phyloP scores from a whole-genome alignment of 2,329 filamentous ascomycete species.

The Myriosclerotinia duriaeana region DNA sequence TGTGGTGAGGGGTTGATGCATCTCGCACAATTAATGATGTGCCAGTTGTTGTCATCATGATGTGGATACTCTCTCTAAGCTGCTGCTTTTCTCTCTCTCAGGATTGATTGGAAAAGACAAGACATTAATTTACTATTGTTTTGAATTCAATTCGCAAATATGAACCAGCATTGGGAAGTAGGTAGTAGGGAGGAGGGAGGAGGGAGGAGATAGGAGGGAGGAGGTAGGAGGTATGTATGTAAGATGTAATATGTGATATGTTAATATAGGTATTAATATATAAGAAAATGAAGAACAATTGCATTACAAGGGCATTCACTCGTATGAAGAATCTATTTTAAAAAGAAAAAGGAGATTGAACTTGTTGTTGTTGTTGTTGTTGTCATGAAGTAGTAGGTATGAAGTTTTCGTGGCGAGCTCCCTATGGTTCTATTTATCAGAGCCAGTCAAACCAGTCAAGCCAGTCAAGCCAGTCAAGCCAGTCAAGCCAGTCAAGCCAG shows the following conservation, averaged over 20 bases:
- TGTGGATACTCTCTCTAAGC: constrained; percentile 11
- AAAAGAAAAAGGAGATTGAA: not conserved
- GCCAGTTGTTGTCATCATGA: constrained; percentile 14
- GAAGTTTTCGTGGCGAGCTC: constrained; percentile 20
- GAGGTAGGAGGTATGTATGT: no score
- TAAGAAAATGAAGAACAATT: not conserved
- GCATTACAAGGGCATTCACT: constrained; percentile 16
- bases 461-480: no score
- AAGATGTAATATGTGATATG: not conserved
- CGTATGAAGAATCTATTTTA: constrained; percentile 1
- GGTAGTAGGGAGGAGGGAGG: no score
- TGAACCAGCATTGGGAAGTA: no score
- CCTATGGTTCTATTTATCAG: no score
- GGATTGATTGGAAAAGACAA: constrained; percentile 11
- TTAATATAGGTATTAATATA: no score
- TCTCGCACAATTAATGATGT: constrained; percentile 15
- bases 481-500: no score
- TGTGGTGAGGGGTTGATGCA: constrained; percentile 16
- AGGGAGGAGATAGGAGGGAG: no score
- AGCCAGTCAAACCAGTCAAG: no score
- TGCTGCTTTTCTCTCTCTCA: not conserved
- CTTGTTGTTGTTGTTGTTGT: not conserved
- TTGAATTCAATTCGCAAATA: constrained; percentile 2
- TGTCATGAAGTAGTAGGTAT: no score
- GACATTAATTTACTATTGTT: not conserved